These are phyloP conservation scores for Diplodia scrobiculata DNA, from an alignment of 2,329 filamentous ascomycete species.

Conservation along the genomic window DNA sequence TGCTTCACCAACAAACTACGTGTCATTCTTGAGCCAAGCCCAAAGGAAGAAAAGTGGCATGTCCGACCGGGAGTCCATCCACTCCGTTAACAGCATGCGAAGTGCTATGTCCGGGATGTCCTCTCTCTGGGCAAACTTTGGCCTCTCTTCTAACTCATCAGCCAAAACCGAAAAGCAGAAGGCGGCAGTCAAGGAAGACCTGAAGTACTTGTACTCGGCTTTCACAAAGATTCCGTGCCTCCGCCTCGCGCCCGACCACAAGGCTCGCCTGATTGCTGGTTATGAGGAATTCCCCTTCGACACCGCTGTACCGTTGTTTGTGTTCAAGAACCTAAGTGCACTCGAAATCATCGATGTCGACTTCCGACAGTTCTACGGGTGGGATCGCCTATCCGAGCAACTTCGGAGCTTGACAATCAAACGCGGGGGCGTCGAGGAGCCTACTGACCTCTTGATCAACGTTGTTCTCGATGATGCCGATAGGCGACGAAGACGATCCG, in stretches of 20 bases:
- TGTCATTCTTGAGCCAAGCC: conserved; percentile 86
- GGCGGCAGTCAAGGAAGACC: conserved; percentile 77
- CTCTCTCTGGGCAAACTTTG: conserved; percentile 84
- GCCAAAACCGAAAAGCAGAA: conserved; percentile 89
- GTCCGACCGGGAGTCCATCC: conserved; percentile 86
- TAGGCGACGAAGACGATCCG: conserved; percentile 81
- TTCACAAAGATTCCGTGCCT: conserved; percentile 98
- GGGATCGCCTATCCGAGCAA: conserved; percentile 92
- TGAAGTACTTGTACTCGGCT: conserved; percentile 95
- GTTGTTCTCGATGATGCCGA: conserved; percentile 97
- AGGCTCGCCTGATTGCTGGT: conserved; percentile 82
- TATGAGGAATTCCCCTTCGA: conserved; percentile 99
- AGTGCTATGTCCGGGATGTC: conserved; percentile 98
- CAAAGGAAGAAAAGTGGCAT: conserved; percentile 76
- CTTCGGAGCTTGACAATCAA: conserved; percentile 86
- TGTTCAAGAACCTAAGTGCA: conserved; percentile 94
- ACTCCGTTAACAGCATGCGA: conserved; percentile 92
- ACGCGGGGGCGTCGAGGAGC: conserved; percentile 84
- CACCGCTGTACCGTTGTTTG: conserved; percentile 91
- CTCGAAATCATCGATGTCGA: conserved; percentile 95
- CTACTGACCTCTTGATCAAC: conserved; percentile 83
- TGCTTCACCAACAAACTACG: conserved; percentile 84
- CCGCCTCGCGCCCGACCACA: conserved; percentile 86
- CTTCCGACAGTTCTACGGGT: conserved; percentile 95
- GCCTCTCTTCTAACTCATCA: conserved; percentile 75